phyloP scores from a whole-genome alignment of 2,329 filamentous ascomycete species.

The Claviceps sp. region DNA sequence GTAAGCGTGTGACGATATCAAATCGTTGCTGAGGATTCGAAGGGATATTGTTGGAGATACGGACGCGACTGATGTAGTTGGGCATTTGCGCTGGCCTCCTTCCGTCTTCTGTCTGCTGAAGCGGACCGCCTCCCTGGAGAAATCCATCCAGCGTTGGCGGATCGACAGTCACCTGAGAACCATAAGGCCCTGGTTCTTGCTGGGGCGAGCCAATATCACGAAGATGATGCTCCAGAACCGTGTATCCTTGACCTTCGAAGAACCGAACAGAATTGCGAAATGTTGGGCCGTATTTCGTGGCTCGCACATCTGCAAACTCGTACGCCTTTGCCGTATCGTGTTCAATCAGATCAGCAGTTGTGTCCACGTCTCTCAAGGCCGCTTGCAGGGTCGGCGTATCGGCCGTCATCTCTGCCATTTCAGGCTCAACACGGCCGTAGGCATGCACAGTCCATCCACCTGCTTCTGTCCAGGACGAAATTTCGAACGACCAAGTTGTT shows the following conservation, averaged over 20 bases:
- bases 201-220: constrained; percentile 9
- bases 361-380: constrained; percentile 1
- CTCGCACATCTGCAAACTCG: constrained; percentile 4
- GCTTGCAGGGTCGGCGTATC: constrained; percentile 10
- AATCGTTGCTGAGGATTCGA: constrained; percentile 8
- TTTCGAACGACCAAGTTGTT: constrained; percentile 11
- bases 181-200: constrained; percentile 3
- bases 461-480: constrained; percentile 11
- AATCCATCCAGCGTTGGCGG: constrained; percentile 16
- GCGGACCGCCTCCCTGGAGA: constrained; percentile 12
- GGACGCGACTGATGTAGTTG: constrained; percentile 16
- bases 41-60: constrained; percentile 17
- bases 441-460: constrained; percentile 12
- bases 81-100: constrained; percentile 15
- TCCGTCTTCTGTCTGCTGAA: constrained; percentile 10
- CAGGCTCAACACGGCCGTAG: constrained; percentile 11
- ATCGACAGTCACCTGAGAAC: constrained; percentile 14
- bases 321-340: constrained; percentile 2
- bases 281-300: constrained; percentile 13
- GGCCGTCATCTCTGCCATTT: constrained; percentile 8
- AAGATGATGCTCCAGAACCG: constrained; percentile 11
- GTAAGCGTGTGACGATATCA: constrained; percentile 12
- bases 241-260: constrained; percentile 11
- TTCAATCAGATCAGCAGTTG: constrained; percentile 3
- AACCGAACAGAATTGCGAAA: constrained; percentile 12